phyloP scores from a whole-genome alignment of 2,329 filamentous ascomycete species.

The Ampelomyces quisqualis region DNA sequence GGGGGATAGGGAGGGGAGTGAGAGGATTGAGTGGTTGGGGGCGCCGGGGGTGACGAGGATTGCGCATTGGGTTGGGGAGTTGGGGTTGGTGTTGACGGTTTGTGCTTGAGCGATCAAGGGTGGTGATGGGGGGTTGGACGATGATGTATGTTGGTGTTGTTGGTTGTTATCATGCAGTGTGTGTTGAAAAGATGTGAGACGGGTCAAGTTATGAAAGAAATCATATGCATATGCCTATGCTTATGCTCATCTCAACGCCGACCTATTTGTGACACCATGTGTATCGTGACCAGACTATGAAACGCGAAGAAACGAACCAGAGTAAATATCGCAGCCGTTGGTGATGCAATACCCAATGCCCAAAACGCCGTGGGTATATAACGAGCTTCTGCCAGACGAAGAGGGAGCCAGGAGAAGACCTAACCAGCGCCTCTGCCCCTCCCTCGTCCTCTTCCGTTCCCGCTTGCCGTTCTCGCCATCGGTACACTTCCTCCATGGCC shows the following conservation, averaged over 20 bases:
- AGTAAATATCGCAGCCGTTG: too few species aligned
- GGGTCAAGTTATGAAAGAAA: too few species aligned
- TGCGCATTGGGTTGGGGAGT: conserved; percentile 15
- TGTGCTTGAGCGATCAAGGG: conserved; percentile 10
- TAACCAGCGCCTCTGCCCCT: conserved; percentile 17
- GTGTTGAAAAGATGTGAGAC: background rate
- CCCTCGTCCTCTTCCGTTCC: conserved; percentile 38
- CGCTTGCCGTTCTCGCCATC: conserved; percentile 44
- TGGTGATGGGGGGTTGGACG: background rate
- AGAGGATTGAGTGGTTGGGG: conserved; percentile 20
- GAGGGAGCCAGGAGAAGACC: background rate
- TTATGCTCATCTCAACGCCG: too few species aligned
- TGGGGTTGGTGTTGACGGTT: conserved; percentile 18
- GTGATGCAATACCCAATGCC: background rate
- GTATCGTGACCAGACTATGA: too few species aligned
- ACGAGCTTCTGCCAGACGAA: conserved; percentile 1
- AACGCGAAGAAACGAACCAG: too few species aligned
- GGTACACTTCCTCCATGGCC: conserved; percentile 33
- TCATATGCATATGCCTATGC: background rate
- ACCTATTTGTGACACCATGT: too few species aligned
- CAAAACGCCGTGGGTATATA: conserved; percentile 10
- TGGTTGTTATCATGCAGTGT: background rate
- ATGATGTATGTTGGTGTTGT: background rate
- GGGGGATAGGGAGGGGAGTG: conserved; percentile 7
- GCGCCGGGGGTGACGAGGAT: conserved; percentile 13